These are phyloP conservation scores for Scopulariopsis brevicaulis DNA, from an alignment of 2,329 filamentous ascomycete species.

Conservation along the genomic window DNA sequence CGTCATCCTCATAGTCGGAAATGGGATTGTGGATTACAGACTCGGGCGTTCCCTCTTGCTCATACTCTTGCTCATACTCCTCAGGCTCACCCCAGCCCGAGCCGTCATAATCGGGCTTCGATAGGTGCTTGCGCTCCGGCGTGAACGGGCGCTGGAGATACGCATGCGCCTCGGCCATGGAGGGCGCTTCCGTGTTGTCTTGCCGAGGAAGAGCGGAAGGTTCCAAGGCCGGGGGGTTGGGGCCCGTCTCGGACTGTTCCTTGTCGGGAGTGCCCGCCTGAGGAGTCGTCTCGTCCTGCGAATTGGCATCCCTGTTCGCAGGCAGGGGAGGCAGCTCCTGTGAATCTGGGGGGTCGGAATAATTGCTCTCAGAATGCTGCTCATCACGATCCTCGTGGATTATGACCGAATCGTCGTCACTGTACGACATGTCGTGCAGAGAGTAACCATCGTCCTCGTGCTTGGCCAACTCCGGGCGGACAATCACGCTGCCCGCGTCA, in stretches of 20 bases:
- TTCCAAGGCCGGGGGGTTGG: conserved; percentile 10
- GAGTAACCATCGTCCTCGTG: conserved; percentile 34
- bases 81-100: conserved; percentile 46
- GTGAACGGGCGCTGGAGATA: conserved; percentile 32
- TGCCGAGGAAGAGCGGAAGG: conserved; percentile 16
- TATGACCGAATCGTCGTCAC: conserved; percentile 34
- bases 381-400: conserved; percentile 36
- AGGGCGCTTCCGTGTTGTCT: conserved; percentile 11
- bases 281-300: conserved; percentile 17
- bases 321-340: neutral
- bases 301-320: conserved; percentile 10
- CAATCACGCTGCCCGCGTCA: conserved; percentile 41
- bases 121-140: conserved; percentile 30
- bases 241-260: neutral
- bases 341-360: conserved; percentile 14
- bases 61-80: conserved; percentile 17
- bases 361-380: conserved; percentile 19
- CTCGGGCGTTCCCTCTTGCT: conserved; percentile 60
- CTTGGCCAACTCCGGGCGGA: conserved; percentile 59
- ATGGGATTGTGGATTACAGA: conserved; percentile 80
- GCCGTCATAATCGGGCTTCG: conserved; percentile 54
- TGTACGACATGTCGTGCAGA: conserved; percentile 11
- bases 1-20: conserved; percentile 25
- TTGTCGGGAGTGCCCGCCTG: conserved; percentile 5
- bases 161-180: conserved; percentile 23